phyloP scores from a whole-genome alignment of 305 asterid genomes.

The Fraxinus floribunda region DNA sequence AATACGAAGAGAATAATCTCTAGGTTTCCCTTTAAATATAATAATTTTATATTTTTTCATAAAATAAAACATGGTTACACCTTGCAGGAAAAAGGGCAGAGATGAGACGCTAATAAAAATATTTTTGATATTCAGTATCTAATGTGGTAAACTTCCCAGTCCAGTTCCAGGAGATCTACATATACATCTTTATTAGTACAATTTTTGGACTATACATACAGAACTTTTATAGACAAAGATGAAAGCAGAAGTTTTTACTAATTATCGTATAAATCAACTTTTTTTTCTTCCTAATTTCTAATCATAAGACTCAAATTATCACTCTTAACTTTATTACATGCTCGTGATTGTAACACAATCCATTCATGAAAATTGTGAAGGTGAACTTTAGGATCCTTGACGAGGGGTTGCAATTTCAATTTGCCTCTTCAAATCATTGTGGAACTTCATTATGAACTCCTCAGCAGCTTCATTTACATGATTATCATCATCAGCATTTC shows the following conservation, averaged over 20 bases:
- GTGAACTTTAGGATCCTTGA: not conserved
- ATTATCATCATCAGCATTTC: constrained; percentile 32
- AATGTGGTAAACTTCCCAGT: too few relatives aligned
- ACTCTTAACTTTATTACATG: not conserved
- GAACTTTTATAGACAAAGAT: not conserved
- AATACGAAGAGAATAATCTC: too few relatives aligned
- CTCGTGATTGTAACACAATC: not conserved
- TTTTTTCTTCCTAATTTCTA: not conserved
- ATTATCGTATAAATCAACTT: not conserved
- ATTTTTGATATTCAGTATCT: too few relatives aligned
- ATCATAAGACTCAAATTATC: not conserved
- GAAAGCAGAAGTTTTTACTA: not conserved
- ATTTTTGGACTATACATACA: not conserved
- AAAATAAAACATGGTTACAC: not conserved
- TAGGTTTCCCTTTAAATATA: not conserved
- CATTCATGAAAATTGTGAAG: not conserved
- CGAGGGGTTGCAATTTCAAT: constrained; percentile 1
- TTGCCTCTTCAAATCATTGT: constrained; percentile 43
- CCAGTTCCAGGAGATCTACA: too few relatives aligned
- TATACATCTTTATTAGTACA: not conserved
- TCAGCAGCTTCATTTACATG: constrained; percentile 66
- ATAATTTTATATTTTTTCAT: too few relatives aligned
- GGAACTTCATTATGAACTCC: constrained; percentile 51
- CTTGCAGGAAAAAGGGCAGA: not conserved
- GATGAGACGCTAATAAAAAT: not conserved